Conservation (phyloP, 306 rosid genomes). For the Trifolium repens region DNA sequence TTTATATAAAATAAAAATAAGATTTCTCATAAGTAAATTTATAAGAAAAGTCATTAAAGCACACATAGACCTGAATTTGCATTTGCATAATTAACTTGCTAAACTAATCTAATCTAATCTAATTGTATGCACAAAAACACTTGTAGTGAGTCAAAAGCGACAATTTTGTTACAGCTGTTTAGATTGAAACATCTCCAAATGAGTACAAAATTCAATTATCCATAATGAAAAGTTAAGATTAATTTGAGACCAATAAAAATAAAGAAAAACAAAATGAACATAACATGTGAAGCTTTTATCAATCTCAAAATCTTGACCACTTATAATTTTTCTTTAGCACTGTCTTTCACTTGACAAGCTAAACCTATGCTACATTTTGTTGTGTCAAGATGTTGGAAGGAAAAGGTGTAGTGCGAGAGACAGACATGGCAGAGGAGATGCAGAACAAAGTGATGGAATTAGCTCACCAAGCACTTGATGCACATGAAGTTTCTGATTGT, state of each 20-base stretch:
- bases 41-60: no score
- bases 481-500: constrained; percentile 65
- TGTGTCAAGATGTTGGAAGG: constrained; percentile 65
- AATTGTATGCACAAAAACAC: neutral
- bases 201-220: constrained; percentile 38
- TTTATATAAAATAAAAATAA: no score
- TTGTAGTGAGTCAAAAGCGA: neutral
- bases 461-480: constrained; percentile 71
- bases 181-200: constrained; percentile 11
- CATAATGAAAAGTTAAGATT: constrained; percentile 11
- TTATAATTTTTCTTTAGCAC: constrained; percentile 25
- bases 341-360: neutral
- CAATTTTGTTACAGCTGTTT: neutral
- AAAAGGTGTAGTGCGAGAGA: constrained; percentile 67
- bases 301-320: constrained; percentile 46
- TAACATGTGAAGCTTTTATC: constrained; percentile 19
- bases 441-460: constrained; percentile 65
- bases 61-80: no score
- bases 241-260: constrained; percentile 16
- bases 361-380: constrained; percentile 1
- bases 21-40: no score
- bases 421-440: constrained; percentile 62
- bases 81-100: no score
- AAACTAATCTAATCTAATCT: no score
- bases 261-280: constrained; percentile 14